These are phyloP conservation scores for Durio zibethinus DNA, from an alignment of 345 rosid species.

Conservation along the genomic window DNA sequence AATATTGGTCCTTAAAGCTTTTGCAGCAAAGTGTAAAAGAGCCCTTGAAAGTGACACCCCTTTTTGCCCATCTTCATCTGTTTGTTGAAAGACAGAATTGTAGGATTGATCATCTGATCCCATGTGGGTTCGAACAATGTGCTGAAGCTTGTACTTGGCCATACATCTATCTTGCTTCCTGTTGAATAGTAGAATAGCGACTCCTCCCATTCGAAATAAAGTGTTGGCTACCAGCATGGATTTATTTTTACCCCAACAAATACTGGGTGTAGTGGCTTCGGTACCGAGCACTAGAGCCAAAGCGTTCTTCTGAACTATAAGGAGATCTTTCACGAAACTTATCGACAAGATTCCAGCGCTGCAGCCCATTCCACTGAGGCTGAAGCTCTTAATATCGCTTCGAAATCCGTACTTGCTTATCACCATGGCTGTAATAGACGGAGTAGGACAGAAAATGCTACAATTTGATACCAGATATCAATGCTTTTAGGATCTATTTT, in stretches of 20 bases:
- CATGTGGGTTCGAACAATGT: constrained; percentile 53
- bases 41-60: constrained; percentile 55
- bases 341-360: constrained; percentile 55
- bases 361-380: constrained; percentile 63
- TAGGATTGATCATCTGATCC: constrained; percentile 50
- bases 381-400: constrained; percentile 50
- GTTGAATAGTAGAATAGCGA: constrained; percentile 52
- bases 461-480: constrained; percentile 69
- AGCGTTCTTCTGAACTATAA: constrained; percentile 45
- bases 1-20: constrained; percentile 45
- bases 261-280: constrained; percentile 52
- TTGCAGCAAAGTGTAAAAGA: constrained; percentile 44
- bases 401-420: constrained; percentile 48
- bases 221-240: constrained; percentile 58
- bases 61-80: constrained; percentile 40
- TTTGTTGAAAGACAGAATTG: constrained; percentile 40
- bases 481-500: constrained; percentile 44
- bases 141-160: constrained; percentile 55
- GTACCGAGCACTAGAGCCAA: constrained; percentile 51
- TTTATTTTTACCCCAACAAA: constrained; percentile 40
- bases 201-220: constrained; percentile 62
- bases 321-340: constrained; percentile 50
- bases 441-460: constrained; percentile 67
- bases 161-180: constrained; percentile 34
- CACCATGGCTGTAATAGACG: constrained; percentile 53